These are phyloP conservation scores for Epichloe gansuensis DNA, from an alignment of 2,329 filamentous ascomycete species.

Conservation along the genomic window DNA sequence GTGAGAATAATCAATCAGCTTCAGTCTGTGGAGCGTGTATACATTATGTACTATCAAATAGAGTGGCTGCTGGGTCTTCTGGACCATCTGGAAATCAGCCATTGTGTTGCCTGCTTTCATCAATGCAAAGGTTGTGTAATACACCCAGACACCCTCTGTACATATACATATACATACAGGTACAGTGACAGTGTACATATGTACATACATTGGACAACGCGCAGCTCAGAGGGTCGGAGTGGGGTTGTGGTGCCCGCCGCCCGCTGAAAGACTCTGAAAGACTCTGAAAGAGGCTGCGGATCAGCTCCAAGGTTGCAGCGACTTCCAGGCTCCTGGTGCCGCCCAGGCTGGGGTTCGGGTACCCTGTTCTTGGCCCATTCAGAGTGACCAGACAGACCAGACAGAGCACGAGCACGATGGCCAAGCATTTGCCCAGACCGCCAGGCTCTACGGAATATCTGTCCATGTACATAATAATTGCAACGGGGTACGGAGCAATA, in stretches of 20 bases:
- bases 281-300: background rate
- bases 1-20: background rate
- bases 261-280: background rate
- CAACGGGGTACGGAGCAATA: too few species aligned
- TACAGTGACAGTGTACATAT: too few species aligned
- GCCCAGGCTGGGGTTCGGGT: background rate
- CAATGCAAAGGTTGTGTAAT: too few species aligned
- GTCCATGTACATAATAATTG: too few species aligned
- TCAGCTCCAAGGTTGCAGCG: too few species aligned
- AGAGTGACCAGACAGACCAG: too few species aligned
- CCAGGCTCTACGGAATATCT: too few species aligned
- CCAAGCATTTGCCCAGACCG: background rate
- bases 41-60: background rate
- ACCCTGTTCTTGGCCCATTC: background rate
- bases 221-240: background rate
- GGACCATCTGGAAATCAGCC: background rate
- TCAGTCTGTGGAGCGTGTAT: background rate
- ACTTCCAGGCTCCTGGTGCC: too few species aligned
- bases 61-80: constrained; percentile 2
- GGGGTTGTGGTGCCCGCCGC: background rate
- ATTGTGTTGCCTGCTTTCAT: too few species aligned
- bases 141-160: too few species aligned
- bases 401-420: background rate
- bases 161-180: too few species aligned
- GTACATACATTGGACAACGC: too few species aligned